Conservation (phyloP, 1,139 yeast genomes). For the Saccharomycopsis hybrid region DNA sequence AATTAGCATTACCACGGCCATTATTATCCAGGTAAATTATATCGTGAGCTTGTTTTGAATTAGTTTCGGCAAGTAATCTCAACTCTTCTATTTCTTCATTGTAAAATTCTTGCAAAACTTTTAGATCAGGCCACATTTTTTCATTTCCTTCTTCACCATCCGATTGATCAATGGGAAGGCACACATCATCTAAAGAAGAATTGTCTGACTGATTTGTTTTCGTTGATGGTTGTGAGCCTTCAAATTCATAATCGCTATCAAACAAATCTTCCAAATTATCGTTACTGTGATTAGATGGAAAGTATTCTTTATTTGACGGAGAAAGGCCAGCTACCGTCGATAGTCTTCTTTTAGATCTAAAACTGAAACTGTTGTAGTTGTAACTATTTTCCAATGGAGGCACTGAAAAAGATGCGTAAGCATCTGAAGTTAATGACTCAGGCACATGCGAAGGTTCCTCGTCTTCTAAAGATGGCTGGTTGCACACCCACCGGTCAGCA, state of each 20-base stretch:
- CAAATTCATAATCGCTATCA: conserved; percentile 19
- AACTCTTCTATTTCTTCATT: conserved; percentile 49
- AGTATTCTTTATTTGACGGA: conserved; percentile 5
- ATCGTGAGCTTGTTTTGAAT: conserved; percentile 5
- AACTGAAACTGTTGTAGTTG: conserved; percentile 10
- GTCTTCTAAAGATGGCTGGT: neutral
- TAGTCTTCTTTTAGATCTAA: conserved; percentile 7
- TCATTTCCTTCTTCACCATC: conserved; percentile 1
- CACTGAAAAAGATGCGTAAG: no score
- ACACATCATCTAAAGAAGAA: conserved; percentile 83
- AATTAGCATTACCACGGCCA: neutral
- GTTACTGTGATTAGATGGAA: neutral
- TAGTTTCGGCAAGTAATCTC: conserved; percentile 4
- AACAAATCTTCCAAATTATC: conserved; percentile 12
- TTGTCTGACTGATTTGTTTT: conserved; percentile 30
- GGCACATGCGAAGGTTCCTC: neutral
- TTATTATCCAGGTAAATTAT: neutral
- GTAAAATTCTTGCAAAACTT: conserved; percentile 68
- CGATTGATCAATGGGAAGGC: conserved; percentile 58
- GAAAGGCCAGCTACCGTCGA: neutral
- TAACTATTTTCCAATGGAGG: no score
- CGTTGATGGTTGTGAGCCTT: conserved; percentile 16
- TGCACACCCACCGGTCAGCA: neutral
- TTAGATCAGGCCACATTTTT: conserved; percentile 71
- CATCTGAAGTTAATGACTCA: neutral